Base-by-base conservation (phyloP, 2,329 filamentous ascomycete species). In the Colletotrichum tamarilloi region DNA sequence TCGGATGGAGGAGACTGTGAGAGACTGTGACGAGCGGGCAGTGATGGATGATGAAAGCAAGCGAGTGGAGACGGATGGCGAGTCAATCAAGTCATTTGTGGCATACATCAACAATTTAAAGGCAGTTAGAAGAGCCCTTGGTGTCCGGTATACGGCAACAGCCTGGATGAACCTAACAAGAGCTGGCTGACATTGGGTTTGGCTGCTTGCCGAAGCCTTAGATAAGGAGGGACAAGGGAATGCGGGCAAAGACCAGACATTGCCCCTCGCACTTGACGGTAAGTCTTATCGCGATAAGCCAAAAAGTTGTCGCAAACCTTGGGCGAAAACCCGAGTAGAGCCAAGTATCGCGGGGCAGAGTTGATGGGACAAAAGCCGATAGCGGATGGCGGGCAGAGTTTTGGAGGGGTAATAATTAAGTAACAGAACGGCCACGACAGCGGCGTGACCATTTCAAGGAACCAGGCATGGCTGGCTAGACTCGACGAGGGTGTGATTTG, bases 351-450 rank as follows among this genome's bases (percentile, higher is more conserved):
- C 53, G 68, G 62, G 62, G 63, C 32, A 32, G 42, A 38, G 32
- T 7, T 46, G 62, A 83, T 82, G 81, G 80, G 62, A 65, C 35
- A 60, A 6, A 30, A 58, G 53, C 72, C 72, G 72, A 73, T 72
- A 74, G 55, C 72, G 72, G 68, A 73, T 72, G 52, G 68, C 52
- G 35, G 60, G 22, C 56, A 73, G 35, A 60, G 60, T 56, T 63
- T 67, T 67, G 72, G 65, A 75, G 74, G 72, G 74, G 74, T 75
- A 75, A 75, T 75, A 58, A 67, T 75, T 75, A 73, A 75, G 74
- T 75, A 75, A 75, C 60, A 73, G 49, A 57, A 62, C 67, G 67
- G 59, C 67, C 32, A 57, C 56, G 30, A 22, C 55, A 52, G 67
- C 67, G 49, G 46, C 71, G 62, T 73, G 71, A 70, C 71, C 67